Percentiles rank a stretch among this genome's conserved stretches.
Conservation (phyloP, 2,329 filamentous ascomycete genomes). For the Colletotrichum destructivum region DNA sequence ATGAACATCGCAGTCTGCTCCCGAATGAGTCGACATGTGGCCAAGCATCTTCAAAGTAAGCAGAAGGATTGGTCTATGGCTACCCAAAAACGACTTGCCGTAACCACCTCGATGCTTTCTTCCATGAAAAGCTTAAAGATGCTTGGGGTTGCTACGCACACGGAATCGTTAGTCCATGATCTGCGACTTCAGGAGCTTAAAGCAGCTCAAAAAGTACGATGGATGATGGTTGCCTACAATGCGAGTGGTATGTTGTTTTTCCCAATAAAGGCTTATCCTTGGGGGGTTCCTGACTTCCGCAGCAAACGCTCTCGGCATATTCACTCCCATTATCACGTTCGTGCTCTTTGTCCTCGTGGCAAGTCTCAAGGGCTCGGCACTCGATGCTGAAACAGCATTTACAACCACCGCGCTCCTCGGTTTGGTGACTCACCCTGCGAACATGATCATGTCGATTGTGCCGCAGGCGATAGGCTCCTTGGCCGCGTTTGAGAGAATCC, state of each 20-base stretch:
- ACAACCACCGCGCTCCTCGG: constrained; percentile 46
- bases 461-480: constrained; percentile 40
- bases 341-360: constrained; percentile 14
- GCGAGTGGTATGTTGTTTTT: constrained; percentile 13
- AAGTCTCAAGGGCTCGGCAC: neutral
- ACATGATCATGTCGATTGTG: constrained; percentile 37
- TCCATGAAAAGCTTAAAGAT: constrained; percentile 56
- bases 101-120: constrained; percentile 49
- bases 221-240: constrained; percentile 41
- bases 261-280: no score
- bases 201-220: constrained; percentile 27
- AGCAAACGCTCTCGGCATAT: constrained; percentile 43
- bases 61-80: constrained; percentile 29
- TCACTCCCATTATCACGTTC: constrained; percentile 26
- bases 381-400: constrained; percentile 39
- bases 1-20: constrained; percentile 10
- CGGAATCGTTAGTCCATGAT: constrained; percentile 53
- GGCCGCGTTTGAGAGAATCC: constrained; percentile 43
- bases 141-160: constrained; percentile 51
- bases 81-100: constrained; percentile 49
- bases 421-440: constrained; percentile 42
- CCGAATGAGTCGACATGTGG: constrained; percentile 21
- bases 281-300: no score
- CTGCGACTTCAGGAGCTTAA: constrained; percentile 50
- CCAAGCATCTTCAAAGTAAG: constrained; percentile 16